Evolutionary conservation across 2,329 filamentous ascomycete species (phyloP), one percentile per base, ranked within the genome.

Genomic region (Calonectria fujianensis): DNA sequence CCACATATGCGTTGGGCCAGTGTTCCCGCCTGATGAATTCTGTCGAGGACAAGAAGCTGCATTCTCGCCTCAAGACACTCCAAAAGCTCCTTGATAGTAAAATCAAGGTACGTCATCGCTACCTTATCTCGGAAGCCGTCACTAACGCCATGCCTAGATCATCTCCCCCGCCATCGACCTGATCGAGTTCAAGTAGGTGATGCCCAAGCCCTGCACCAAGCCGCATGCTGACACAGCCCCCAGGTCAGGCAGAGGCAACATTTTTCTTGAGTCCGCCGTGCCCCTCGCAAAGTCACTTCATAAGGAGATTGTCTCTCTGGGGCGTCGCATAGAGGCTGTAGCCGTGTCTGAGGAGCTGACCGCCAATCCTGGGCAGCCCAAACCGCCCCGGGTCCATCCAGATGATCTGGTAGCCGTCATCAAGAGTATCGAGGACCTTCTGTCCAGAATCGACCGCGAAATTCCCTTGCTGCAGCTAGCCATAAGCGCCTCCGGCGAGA

Each of bases 401-500:
- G 84, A 87, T 2, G 93, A 96, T 81, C 87, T 98, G 29, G 89
- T 91, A 68, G 85, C 87, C 50, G 94, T 98, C 76, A 91, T 96
- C 68, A 82, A 86, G 14, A 94, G 96, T 59, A 96, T 98, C 81
- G 94, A 93, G 82, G 89, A 87, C 16, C 86, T 99, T 3, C 89
- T 98, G 2, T 86, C 88, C 14, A 92, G 94, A 11, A 98, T 99
- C 75, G 96, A 98, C 83, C 94, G 97, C 84, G 94, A 96, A 16
- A 95, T 98, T 14, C 96, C 96, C 0, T 88, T 98, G 4, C 94
- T 99, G 83, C 98, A 97, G 80, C 89, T 99, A 35, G 97, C 97
- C 70, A 98, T 99, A 77, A 97, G 95, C 2, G 96, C 96, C 0
- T 98, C 96, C 1, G 97, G 97, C 0, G 96, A 96, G 71, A 97